phyloP scores from a whole-genome alignment of 2,329 filamentous ascomycete species.

The Grosmannia clavigera region DNA sequence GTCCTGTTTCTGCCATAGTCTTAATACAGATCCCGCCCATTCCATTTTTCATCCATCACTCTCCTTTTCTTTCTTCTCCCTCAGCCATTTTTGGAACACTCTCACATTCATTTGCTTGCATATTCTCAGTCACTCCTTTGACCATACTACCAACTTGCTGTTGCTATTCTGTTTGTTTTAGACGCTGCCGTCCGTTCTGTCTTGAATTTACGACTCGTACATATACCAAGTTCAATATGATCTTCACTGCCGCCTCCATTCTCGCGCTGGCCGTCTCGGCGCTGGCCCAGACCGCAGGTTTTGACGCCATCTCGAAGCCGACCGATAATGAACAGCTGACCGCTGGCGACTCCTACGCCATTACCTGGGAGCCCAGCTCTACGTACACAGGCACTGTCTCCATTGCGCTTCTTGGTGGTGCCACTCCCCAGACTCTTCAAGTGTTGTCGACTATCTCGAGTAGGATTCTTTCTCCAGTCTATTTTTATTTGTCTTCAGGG shows the following conservation, averaged over 20 bases:
- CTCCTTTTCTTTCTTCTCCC: neutral
- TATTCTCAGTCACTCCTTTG: neutral
- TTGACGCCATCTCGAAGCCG: constrained; percentile 41
- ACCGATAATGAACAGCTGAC: constrained; percentile 27
- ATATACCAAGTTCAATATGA: constrained; percentile 29
- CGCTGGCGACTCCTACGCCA: constrained; percentile 35
- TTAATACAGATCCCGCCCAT: neutral
- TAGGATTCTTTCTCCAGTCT: constrained; percentile 22
- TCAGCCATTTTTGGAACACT: neutral
- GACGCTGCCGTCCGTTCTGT: neutral
- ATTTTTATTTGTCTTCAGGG: neutral
- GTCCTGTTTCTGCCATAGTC: neutral
- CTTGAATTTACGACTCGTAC: neutral
- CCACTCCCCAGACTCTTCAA: constrained; percentile 27
- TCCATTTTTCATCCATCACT: neutral
- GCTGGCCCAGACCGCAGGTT: constrained; percentile 42
- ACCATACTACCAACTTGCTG: neutral
- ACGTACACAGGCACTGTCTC: constrained; percentile 32
- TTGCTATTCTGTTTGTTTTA: neutral
- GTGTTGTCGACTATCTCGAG: constrained; percentile 31
- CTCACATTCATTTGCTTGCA: neutral
- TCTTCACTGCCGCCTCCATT: constrained; percentile 35
- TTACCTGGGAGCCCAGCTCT: constrained; percentile 36
- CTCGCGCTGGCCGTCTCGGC: constrained; percentile 38
- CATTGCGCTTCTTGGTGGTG: constrained; percentile 44